A percentile compares a stretch with the other conserved stretches of the same genome.
phyloP scores from a whole-genome alignment of 2,329 filamentous ascomycete species.

The Biscogniauxia sp. region DNA sequence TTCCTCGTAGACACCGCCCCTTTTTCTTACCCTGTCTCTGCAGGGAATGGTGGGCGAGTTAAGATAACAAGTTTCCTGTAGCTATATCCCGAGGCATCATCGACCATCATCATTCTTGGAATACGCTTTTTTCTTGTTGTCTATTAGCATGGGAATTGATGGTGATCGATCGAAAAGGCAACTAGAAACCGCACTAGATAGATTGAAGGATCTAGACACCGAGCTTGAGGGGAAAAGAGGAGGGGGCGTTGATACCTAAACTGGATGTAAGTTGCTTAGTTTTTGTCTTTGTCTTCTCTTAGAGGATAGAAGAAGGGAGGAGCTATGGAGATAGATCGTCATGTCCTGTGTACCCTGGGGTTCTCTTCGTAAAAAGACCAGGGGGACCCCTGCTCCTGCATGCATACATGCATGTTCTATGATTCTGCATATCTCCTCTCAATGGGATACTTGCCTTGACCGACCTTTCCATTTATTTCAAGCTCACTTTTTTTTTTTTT shows the following conservation, averaged over 20 bases:
- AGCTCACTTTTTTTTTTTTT: background rate
- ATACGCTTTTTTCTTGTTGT: constrained; percentile 1
- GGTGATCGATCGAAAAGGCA: background rate
- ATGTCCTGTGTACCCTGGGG: background rate
- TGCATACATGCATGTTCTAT: background rate
- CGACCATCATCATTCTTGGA: constrained; percentile 3
- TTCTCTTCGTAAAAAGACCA: background rate
- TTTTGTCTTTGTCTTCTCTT: background rate
- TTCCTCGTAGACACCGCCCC: background rate
- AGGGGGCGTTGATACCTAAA: background rate
- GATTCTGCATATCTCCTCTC: background rate
- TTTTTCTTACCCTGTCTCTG: background rate
- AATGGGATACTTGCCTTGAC: background rate
- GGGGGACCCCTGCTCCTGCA: background rate
- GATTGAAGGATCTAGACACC: background rate
- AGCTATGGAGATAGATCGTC: background rate
- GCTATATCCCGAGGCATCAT: constrained; percentile 7
- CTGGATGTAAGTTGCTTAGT: background rate
- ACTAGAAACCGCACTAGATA: background rate
- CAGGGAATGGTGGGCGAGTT: background rate
- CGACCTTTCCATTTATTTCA: background rate
- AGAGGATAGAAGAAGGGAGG: background rate
- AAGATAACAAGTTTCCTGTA: background rate
- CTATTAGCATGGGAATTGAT: background rate
- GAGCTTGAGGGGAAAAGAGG: too few species aligned